Conservation (phyloP, 1,284 basidiomycete genomes). For the Trametes pubescens region DNA sequence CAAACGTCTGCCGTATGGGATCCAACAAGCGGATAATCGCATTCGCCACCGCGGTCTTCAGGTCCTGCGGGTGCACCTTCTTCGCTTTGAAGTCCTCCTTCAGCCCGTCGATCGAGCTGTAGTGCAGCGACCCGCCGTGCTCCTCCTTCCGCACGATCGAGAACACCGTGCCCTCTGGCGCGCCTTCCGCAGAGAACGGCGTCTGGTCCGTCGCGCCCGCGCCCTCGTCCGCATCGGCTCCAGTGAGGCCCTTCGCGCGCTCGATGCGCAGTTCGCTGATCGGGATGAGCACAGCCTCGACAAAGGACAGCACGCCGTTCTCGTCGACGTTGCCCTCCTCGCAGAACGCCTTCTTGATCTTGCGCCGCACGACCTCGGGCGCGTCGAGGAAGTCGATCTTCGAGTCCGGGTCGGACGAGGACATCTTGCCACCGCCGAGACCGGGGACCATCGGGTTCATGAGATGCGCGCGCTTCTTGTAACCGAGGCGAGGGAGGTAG, state of each 20-base stretch:
- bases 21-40: constrained; percentile 83
- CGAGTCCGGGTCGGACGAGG: constrained; percentile 94
- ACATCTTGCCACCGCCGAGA: constrained; percentile 96
- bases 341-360: constrained; percentile 94
- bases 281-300: constrained; percentile 89
- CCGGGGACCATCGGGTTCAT: constrained; percentile 99
- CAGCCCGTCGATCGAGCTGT: constrained; percentile 71
- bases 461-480: constrained; percentile 94
- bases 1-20: constrained; percentile 85
- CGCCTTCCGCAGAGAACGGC: constrained; percentile 70
- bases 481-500: constrained; percentile 94
- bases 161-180: constrained; percentile 87
- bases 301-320: constrained; percentile 94
- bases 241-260: constrained; percentile 51
- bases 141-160: constrained; percentile 81
- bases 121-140: constrained; percentile 88
- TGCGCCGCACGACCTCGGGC: constrained; percentile 85
- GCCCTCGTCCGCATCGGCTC: constrained; percentile 51
- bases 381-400: constrained; percentile 98
- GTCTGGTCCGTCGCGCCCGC: constrained; percentile 55
- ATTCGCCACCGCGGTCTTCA: constrained; percentile 86
- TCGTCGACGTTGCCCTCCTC: constrained; percentile 92
- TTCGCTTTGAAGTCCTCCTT: constrained; percentile 82
- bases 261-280: constrained; percentile 81
- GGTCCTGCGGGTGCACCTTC: constrained; percentile 88